Conservation (phyloP, 1,139 yeast species). For the Ogataea hybrid region DNA sequence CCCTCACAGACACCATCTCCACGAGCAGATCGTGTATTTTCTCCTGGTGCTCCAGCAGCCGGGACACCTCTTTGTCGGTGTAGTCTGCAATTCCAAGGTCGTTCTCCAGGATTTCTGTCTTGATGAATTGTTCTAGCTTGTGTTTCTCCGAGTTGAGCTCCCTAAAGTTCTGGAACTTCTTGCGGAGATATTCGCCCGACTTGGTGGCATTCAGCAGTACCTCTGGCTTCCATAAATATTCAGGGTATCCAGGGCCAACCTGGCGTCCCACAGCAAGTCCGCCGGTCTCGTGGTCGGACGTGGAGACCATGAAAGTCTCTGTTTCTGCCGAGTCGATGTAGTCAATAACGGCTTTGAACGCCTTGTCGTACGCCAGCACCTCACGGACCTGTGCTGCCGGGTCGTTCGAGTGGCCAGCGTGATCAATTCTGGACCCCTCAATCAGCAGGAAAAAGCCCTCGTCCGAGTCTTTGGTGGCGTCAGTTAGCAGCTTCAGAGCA, state of each 20-base stretch:
- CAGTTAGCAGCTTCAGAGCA: constrained; percentile 62
- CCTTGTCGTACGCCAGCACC: constrained; percentile 72
- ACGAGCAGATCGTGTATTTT: constrained; percentile 46
- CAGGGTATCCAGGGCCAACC: constrained; percentile 55
- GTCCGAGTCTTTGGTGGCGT: constrained; percentile 65
- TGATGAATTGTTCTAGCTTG: constrained; percentile 43
- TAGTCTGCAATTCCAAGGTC: constrained; percentile 63
- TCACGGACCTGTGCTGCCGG: constrained; percentile 86
- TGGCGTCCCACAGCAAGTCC: constrained; percentile 81
- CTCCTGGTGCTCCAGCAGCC: constrained; percentile 26
- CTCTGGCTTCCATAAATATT: constrained; percentile 76
- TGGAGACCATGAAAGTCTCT: constrained; percentile 72
- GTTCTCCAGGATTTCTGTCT: constrained; percentile 46
- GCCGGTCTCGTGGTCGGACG: constrained; percentile 92
- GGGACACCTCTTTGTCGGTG: constrained; percentile 45
- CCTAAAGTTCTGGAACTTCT: constrained; percentile 34
- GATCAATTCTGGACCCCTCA: constrained; percentile 90
- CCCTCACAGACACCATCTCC: constrained; percentile 62
- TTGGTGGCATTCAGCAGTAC: constrained; percentile 62
- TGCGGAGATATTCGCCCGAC: constrained; percentile 66
- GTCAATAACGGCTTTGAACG: constrained; percentile 65
- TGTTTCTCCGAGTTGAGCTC: constrained; percentile 29
- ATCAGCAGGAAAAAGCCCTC: constrained; percentile 77
- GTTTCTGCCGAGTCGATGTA: constrained; percentile 61
- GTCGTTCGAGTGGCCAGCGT: constrained; percentile 88